Percentiles rank a stretch among this genome's conserved stretches.
Evolutionary conservation across 768 basidiomycete genomes (phyloP).

Genomic region (Dioszegia aurantiaca): DNA sequence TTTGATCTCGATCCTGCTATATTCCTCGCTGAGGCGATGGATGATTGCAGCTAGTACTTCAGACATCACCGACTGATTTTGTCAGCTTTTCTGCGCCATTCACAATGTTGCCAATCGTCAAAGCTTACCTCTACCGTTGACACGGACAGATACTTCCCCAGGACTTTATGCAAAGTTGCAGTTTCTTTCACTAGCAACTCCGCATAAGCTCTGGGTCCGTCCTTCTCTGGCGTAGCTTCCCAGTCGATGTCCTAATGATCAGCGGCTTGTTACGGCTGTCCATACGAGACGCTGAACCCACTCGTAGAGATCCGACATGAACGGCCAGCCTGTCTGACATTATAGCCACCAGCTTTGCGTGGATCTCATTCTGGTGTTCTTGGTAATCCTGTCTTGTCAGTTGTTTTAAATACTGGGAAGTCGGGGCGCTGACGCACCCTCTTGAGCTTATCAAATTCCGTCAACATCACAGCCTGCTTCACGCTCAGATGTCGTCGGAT

Average conservation of each 20-base stretch:
- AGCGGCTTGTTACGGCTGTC: neutral
- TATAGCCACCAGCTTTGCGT: conserved; percentile 93
- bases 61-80: conserved; percentile 76
- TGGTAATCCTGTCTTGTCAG: conserved; percentile 73
- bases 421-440: conserved; percentile 60
- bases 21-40: conserved; percentile 83
- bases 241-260: conserved; percentile 68
- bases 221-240: conserved; percentile 55
- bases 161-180: conserved; percentile 88
- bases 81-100: no score
- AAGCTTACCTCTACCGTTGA: conserved; percentile 73
- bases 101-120: no score
- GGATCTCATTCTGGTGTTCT: conserved; percentile 99
- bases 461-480: conserved; percentile 92
- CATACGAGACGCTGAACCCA: conserved; percentile 39
- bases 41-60: conserved; percentile 93
- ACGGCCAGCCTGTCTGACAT: conserved; percentile 91
- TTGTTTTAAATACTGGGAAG: neutral
- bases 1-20: conserved; percentile 74
- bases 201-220: conserved; percentile 64
- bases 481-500: conserved; percentile 88
- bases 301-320: conserved; percentile 80
- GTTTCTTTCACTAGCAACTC: conserved; percentile 91
- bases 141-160: conserved; percentile 79
- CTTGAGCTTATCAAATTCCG: conserved; percentile 98